phyloP scores from a whole-genome alignment of 1,139 yeast genomes.

The Arxiozyma heterogenica region DNA sequence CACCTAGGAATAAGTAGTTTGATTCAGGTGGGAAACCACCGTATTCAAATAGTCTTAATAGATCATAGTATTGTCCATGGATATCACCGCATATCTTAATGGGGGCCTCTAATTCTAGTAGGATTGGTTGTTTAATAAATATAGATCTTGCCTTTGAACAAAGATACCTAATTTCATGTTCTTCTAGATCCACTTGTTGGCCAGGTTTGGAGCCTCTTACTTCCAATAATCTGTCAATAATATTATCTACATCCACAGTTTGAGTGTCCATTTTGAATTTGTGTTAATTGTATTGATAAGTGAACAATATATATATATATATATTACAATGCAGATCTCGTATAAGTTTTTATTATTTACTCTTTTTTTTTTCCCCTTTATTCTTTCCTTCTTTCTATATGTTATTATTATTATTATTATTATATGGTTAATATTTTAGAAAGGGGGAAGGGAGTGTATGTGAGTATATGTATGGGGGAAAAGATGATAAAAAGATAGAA shows the following conservation, averaged over 20 bases:
- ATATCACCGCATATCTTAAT: constrained; percentile 92
- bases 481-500: neutral
- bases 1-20: constrained; percentile 88
- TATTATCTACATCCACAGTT: constrained; percentile 94
- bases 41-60: constrained; percentile 87
- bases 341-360: neutral
- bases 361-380: no score
- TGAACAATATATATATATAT: no score
- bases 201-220: constrained; percentile 99
- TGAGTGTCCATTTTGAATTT: constrained; percentile 37
- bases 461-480: no score
- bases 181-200: constrained; percentile 86
- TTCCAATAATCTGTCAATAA: constrained; percentile 91
- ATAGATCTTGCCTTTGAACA: constrained; percentile 98
- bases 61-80: constrained; percentile 95
- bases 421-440: no score
- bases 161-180: constrained; percentile 86
- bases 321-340: neutral
- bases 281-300: neutral
- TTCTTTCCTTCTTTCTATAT: no score
- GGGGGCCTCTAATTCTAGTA: constrained; percentile 93
- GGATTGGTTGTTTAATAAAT: constrained; percentile 93
- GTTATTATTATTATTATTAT: no score
- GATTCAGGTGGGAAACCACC: constrained; percentile 99
- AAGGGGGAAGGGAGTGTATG: no score